Evolutionary conservation across 1,284 basidiomycete species (phyloP), one percentile per base, ranked within the genome.

Genomic region (Ganoderma leucocontextum): DNA sequence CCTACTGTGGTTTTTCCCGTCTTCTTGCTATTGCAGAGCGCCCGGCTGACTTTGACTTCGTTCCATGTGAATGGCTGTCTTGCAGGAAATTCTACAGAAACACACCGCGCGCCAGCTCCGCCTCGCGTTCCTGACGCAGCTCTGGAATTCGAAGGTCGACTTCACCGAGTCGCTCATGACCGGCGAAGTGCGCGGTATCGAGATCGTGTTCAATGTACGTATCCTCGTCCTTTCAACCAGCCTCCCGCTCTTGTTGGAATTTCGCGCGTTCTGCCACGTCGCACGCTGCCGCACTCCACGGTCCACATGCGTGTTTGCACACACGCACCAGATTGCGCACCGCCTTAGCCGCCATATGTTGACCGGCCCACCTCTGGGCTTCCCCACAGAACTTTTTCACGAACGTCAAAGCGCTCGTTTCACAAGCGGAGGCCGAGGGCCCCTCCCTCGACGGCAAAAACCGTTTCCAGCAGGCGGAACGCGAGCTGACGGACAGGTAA

Each of bases 111-210:
- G 98, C 13, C 97, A 99, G 79, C 83, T 99, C 35, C 91, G 98
- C n/a, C 85, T 99, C 4, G 94, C 95, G 0, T 99, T 99, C 85
- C 83, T 99, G 76, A 89, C 92, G 8, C 95, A 97, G 78, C 83
- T 91, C 25, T 99, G 98, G 98, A 95, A 93, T 78, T 86, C 93
- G 49, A 95, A 94, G 76, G 89, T 99, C 73, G 98, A 99, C 81
- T 98, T 99, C 80, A 97, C 96, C 60, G 93, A 97, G 76, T 92
- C 92, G 38, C 83, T 95, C 68, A 94, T 94, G 92, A 87, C 94
- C 63, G 90, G 91, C 29, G 97, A 99, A 83, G 96, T 98, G 58
- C 91, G 92, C 75, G 91, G 88, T 67, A 89, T 96, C 66, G 98
- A 99, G 82, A 85, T 86, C 22, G 89, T 91, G 8, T 89, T 99